Evolutionary conservation across 352 stramenopile genomes (phyloP), one percentile per base, ranked within the genome.

Genomic region (Globisporangium rhizosaccharum): DNA sequence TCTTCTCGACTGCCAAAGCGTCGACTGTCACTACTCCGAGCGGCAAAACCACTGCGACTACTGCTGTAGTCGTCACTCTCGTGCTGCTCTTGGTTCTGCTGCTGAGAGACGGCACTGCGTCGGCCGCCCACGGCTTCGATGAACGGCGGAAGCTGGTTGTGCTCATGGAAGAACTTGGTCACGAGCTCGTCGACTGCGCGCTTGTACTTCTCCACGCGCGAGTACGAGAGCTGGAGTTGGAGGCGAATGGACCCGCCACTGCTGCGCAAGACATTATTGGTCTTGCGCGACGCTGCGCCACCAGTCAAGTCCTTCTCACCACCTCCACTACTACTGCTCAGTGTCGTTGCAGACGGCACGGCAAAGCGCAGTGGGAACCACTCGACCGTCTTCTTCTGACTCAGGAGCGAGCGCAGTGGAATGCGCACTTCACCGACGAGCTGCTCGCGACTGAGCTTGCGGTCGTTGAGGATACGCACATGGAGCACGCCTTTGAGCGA

Each of bases 391-490:
- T 81, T 79, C 28, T 82, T 87, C 59, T 93, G 83, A 44, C 91
- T 75, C 44, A 87, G 20, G 7, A 93, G 54, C 41, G 73, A 73
- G 0, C 75, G 65, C 7, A 93, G 53, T 0, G 79, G 80, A 30
- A 93, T 87, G 33, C 73, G 71, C 20, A 67, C 64, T 72, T 93
- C 83, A 0, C 83, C 81, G 8, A 93, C 76, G 5, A 89, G 56
- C 28, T 91, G 77, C 36, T 91, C 77, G 36, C 72, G 70, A 45
- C 76, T 86, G 18, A 83, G 67, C 61, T 81, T 80, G 0, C 81
- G 77, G 57, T 93, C 79, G 54, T 93, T 89, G 15, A 90, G 62
- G 7, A 93, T 52, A 1, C 79, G 81, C 11, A 93, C 53, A 33
- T 79, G 70, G 8, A 93, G 70, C 53, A 73, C 81, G 23, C 78